phyloP scores from a whole-genome alignment of 2,329 filamentous ascomycete genomes.

The Beauveria bassiana region DNA sequence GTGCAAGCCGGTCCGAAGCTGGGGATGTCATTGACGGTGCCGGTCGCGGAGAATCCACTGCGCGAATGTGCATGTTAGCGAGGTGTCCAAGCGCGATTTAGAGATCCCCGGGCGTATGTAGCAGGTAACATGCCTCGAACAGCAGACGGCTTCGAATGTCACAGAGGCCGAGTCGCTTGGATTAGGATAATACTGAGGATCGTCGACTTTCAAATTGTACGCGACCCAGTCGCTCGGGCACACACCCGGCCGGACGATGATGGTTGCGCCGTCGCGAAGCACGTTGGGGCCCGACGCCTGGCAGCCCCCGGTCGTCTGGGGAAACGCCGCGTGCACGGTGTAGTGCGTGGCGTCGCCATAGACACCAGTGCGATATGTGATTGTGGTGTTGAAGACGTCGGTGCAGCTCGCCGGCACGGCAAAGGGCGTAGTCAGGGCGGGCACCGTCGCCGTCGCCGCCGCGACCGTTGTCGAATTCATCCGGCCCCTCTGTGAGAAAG shows the following conservation, averaged over 20 bases:
- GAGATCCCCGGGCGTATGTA: background rate
- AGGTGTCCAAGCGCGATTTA: background rate
- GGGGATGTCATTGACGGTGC: background rate
- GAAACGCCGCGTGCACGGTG: background rate
- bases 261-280: background rate
- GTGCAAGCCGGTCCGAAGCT: conserved; percentile 2
- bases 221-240: background rate
- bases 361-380: background rate
- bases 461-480: conserved; percentile 1
- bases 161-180: background rate
- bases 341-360: background rate
- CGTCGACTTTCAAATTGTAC: background rate
- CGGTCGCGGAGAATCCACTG: background rate
- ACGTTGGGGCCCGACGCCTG: background rate
- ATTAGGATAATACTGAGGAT: conserved; percentile 2
- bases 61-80: too few relatives aligned
- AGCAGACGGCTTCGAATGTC: background rate
- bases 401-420: conserved; percentile 1
- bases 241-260: background rate
- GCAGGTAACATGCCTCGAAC: background rate
- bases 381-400: background rate
- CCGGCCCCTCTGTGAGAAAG: background rate
- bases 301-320: background rate
- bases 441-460: background rate
- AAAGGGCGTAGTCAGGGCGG: background rate